Percentiles rank a stretch among this genome's conserved stretches.
Conservation (phyloP, 73 alveolate species). For the Paramecium primaurelia region DNA sequence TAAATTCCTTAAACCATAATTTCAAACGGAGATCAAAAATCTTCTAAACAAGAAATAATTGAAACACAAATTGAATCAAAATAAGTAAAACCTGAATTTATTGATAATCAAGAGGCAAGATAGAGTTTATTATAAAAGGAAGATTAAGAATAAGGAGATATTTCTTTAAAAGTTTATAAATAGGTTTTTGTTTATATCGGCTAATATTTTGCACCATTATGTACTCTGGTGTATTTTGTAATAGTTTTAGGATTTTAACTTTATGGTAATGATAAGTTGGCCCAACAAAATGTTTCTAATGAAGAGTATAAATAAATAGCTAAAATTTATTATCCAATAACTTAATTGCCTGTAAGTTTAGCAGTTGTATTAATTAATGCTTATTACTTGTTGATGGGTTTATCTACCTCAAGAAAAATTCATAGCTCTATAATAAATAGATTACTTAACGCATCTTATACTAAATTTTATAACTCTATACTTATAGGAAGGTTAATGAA, state of each 20-base stretch:
- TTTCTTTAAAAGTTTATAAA: neutral
- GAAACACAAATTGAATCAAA: neutral
- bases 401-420: neutral
- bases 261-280: neutral
- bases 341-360: neutral
- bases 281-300: neutral
- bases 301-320: neutral
- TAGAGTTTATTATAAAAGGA: neutral
- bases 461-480: slow-evolving; percentile 87
- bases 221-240: neutral
- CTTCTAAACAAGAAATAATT: neutral
- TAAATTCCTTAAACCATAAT: slow-evolving; percentile 14
- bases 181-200: neutral
- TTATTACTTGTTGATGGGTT: neutral
- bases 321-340: neutral
- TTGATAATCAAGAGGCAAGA: neutral
- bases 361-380: neutral
- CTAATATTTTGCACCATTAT: neutral
- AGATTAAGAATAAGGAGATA: neutral
- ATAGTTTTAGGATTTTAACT: neutral
- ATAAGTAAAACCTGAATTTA: neutral
- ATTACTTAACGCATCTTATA: neutral
- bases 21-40: neutral
- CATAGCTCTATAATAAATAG: neutral
- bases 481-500: slow-evolving; percentile 90